phyloP scores from a whole-genome alignment of 805 yeast species.

The Komagataella pastoris region DNA sequence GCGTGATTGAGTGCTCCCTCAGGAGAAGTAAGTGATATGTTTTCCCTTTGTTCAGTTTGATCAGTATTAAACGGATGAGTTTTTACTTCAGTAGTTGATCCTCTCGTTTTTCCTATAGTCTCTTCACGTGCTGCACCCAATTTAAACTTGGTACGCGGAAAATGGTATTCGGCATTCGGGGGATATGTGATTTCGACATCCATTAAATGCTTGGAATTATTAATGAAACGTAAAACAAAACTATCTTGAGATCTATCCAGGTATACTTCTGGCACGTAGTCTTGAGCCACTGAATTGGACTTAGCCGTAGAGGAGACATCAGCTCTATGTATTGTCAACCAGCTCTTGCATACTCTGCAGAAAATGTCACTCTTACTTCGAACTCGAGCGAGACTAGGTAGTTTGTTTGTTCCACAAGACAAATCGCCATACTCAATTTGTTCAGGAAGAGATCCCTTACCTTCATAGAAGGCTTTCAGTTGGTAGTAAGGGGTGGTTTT shows the following conservation, averaged over 20 bases:
- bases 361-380: background rate
- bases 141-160: background rate
- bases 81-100: background rate
- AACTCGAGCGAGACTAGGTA: background rate
- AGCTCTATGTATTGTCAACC: background rate
- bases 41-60: background rate
- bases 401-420: background rate
- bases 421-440: background rate
- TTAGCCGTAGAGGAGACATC: background rate
- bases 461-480: background rate
- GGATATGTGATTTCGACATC: conserved; percentile 5
- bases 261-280: background rate
- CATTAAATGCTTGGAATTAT: conserved; percentile 3
- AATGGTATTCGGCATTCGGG: background rate
- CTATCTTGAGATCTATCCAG: background rate
- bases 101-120: background rate
- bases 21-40: background rate
- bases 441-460: background rate
- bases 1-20: background rate
- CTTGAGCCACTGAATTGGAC: background rate
- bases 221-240: conserved; percentile 8
- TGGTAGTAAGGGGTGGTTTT: background rate
- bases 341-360: background rate
- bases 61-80: background rate
- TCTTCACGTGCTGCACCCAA: background rate